Evolutionary conservation across 345 rosid species (phyloP).

Genomic region (Angophora floribunda): DNA sequence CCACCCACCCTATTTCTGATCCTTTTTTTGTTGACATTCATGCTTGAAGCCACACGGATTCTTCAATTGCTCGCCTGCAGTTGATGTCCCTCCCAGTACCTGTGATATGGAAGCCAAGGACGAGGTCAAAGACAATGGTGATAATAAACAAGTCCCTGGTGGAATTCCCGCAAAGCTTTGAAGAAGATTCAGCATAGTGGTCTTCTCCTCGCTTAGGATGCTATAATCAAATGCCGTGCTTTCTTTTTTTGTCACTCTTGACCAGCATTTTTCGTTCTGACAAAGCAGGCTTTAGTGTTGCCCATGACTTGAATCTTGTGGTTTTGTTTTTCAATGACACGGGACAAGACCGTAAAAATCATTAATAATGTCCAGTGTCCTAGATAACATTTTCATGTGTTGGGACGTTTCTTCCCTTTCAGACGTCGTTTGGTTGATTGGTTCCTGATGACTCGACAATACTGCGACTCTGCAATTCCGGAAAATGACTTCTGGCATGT

Average conservation of each 20-base stretch:
- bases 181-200: not conserved
- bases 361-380: not conserved
- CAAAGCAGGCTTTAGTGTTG: not conserved
- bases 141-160: slow-evolving; percentile 32
- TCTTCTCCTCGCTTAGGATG: not conserved
- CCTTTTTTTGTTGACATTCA: not conserved
- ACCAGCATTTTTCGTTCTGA: not conserved
- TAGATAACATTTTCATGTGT: not conserved
- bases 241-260: not conserved
- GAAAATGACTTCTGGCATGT: not conserved
- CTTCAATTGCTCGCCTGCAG: slow-evolving; percentile 91
- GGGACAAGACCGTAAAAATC: not conserved
- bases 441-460: not conserved
- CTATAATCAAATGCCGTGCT: not conserved
- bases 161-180: slow-evolving; percentile 67
- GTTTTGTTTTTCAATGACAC: not conserved
- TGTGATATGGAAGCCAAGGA: slow-evolving; percentile 67
- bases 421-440: not conserved
- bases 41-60: slow-evolving; percentile 81
- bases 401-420: not conserved
- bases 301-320: not conserved
- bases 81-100: slow-evolving; percentile 80
- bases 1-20: not conserved
- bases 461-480: not conserved
- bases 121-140: slow-evolving; percentile 44